Base-by-base conservation (phyloP, 257 asterid species). In the Nyctanthes arbortristis region DNA sequence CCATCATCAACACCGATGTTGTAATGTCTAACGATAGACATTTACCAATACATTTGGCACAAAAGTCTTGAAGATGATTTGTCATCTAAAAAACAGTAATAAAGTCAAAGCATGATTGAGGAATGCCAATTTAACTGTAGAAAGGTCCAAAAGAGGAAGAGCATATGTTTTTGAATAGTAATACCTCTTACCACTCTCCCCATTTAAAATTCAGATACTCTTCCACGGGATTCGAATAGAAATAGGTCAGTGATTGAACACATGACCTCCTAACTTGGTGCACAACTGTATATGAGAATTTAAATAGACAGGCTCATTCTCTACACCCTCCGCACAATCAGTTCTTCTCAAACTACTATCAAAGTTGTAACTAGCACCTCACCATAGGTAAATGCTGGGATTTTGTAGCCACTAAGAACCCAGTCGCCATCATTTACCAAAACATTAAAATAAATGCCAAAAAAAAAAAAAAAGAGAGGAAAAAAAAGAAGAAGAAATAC, bases 1-100 rank as follows among this genome's bases (percentile, higher is more conserved):
- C 35, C 16, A 29, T 43, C 34, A 67, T 32, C 61, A 32, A 56
- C 28, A 63, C 68, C n/a, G n/a, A n/a, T n/a, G n/a, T n/a, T n/a
- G n/a, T 52, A 63, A 67, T n/a, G 66, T 36, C 14, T 55, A 2
- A 61, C 5, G 0, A 33, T 2, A 22, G 28, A 52, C 12, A 49
- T 7, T 49, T 52, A 2, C 30, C 30, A 52, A 27, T 49, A 49
- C 28, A 52, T 20, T n/a, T 52, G 9, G 22, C 28, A 52, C 54
- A 4, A 28, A 52, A 22, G 22, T 24, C 22, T 52, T 22, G 13
- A 52, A 52, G 16, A 52, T 52, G 59, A 8, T 22, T 22, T 52
- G 59, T 52, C 31, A 24, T 52, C 30, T 52, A 22, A 52, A 52
- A 7, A 24, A 52, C 29, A 52, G 28, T 6, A 4, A 52, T 24